Percentiles rank a stretch among this genome's conserved stretches.
phyloP scores from a whole-genome alignment of 148 eudicot genomes.

The Persicaria maculosa region DNA sequence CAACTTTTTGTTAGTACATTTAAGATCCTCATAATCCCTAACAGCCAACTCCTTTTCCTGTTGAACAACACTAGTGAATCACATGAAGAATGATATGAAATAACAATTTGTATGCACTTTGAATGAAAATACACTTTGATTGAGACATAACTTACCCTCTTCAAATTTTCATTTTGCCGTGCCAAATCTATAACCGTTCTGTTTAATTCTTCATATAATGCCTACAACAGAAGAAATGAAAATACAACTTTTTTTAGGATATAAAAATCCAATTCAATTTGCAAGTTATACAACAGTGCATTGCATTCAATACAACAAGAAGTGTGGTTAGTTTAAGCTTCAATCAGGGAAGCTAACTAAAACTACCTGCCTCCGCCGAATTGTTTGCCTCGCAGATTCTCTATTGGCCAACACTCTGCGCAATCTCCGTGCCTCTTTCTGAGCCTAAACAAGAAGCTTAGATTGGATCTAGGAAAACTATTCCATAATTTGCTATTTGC shows the following conservation, averaged over 20 bases:
- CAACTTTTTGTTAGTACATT: slow-evolving; percentile 36
- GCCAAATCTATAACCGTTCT: slow-evolving; percentile 47
- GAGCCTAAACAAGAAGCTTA: slow-evolving; percentile 31
- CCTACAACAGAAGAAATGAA: slow-evolving; percentile 27
- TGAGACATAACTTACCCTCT: slow-evolving; percentile 30
- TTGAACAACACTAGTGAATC: background rate
- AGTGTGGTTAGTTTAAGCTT: background rate
- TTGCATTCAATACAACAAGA: background rate
- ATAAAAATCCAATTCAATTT: background rate
- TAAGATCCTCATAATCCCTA: slow-evolving; percentile 41
- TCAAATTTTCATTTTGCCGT: slow-evolving; percentile 54
- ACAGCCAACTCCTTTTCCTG: slow-evolving; percentile 52
- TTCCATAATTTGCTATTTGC: background rate
- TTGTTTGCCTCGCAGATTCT: slow-evolving; percentile 85
- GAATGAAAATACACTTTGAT: background rate
- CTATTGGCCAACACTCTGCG: slow-evolving; percentile 74
- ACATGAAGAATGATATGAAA: background rate
- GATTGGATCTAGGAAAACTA: background rate
- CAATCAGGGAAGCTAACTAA: background rate
- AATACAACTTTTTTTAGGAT: background rate
- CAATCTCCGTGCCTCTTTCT: slow-evolving; percentile 61
- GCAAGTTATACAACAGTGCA: background rate
- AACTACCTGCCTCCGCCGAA: slow-evolving; percentile 73
- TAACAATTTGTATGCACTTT: background rate
- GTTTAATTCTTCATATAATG: slow-evolving; percentile 47